Conservation (phyloP, 2,329 filamentous ascomycete genomes). For the Simplicillium aogashimaense region DNA sequence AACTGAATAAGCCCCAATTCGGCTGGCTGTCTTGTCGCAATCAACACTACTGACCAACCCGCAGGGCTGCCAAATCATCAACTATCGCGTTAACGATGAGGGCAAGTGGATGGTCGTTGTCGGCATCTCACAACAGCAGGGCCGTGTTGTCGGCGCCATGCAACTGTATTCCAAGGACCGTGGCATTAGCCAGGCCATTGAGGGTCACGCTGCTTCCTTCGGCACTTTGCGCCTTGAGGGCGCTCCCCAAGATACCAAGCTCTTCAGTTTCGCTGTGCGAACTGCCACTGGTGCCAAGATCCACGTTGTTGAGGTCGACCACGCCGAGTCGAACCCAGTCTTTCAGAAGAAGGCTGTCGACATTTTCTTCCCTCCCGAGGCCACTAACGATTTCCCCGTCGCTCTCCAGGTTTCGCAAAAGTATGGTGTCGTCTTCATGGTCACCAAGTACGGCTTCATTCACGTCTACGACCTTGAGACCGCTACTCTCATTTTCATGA, state of each 20-base stretch:
- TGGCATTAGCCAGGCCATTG: conserved; percentile 94
- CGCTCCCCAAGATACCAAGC: conserved; percentile 80
- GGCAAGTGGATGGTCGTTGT: conserved; percentile 98
- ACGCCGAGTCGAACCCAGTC: conserved; percentile 75
- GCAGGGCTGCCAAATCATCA: conserved; percentile 96
- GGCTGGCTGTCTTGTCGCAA: neutral
- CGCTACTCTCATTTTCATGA: conserved; percentile 96
- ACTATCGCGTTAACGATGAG: conserved; percentile 92
- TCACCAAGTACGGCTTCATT: conserved; percentile 98
- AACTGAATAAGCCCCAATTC: too few species aligned
- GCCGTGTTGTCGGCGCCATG: conserved; percentile 90
- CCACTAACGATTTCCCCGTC: conserved; percentile 93
- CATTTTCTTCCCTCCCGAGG: conserved; percentile 94
- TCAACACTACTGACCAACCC: conserved; percentile 9
- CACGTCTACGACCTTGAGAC: conserved; percentile 97
- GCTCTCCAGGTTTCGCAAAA: conserved; percentile 95
- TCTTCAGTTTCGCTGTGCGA: conserved; percentile 94
- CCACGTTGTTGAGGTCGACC: conserved; percentile 95
- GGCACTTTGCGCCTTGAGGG: conserved; percentile 83
- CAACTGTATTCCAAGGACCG: conserved; percentile 95
- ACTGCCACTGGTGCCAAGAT: conserved; percentile 85
- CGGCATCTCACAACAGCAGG: conserved; percentile 87
- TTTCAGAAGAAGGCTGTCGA: conserved; percentile 96
- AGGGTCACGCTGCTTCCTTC: conserved; percentile 93
- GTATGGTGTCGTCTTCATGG: conserved; percentile 93